phyloP scores from a whole-genome alignment of 2,329 filamentous ascomycete species.

The Colletotrichum ledebouriae region DNA sequence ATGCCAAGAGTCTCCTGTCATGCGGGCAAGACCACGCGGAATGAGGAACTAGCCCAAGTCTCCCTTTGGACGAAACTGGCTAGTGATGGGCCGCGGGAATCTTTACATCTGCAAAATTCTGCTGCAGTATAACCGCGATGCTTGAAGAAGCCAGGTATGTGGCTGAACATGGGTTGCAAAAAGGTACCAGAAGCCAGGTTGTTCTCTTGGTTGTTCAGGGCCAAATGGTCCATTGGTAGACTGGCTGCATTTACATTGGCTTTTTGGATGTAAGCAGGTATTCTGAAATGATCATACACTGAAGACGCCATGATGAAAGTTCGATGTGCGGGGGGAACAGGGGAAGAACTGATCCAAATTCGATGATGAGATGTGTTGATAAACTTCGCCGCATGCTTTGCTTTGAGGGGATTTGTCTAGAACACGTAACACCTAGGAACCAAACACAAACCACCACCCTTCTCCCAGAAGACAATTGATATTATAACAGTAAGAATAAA shows the following conservation, averaged over 20 bases:
- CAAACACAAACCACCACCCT: not conserved
- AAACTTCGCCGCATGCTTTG: constrained; percentile 33
- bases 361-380: constrained; percentile 4
- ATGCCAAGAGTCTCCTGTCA: not conserved
- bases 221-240: too few species aligned
- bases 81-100: not conserved
- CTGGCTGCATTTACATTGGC: too few species aligned
- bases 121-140: too few species aligned
- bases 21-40: constrained; percentile 3
- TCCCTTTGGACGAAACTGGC: constrained; percentile 5
- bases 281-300: too few species aligned
- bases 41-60: not conserved
- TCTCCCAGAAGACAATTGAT: constrained; percentile 32
- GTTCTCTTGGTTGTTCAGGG: too few species aligned
- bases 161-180: too few species aligned
- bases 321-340: too few species aligned
- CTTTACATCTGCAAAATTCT: too few species aligned
- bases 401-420: constrained; percentile 29
- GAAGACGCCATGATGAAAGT: not conserved
- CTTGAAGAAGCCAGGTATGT: too few species aligned
- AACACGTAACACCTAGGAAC: constrained; percentile 6
- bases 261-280: too few species aligned
- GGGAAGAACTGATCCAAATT: not conserved
- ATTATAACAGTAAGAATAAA: constrained; percentile 31
- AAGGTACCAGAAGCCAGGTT: too few species aligned